A percentile compares a stretch with the other conserved stretches of the same genome.
These are phyloP conservation scores for Aphanocladium album DNA, from an alignment of 2,329 filamentous ascomycete genomes.

Conservation along the genomic window DNA sequence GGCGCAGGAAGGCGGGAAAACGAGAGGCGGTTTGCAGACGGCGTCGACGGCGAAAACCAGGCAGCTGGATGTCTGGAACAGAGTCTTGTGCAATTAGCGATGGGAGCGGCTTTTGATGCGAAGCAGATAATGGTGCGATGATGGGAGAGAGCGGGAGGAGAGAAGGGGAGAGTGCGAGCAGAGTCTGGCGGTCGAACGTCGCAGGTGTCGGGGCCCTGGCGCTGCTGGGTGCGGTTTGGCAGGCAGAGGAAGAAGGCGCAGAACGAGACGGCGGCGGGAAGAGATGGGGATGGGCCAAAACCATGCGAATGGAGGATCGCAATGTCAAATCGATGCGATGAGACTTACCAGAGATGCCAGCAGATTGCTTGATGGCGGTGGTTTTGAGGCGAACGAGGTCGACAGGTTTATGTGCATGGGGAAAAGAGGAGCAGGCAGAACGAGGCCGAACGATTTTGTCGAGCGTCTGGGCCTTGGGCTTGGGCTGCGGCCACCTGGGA, in stretches of 20 bases:
- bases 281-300: conserved; percentile 18
- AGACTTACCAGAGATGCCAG: conserved; percentile 34
- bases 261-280: neutral
- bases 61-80: neutral
- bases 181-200: conserved; percentile 13
- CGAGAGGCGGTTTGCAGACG: conserved; percentile 14
- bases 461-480: neutral
- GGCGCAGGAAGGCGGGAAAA: conserved; percentile 18
- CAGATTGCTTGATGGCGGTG: conserved; percentile 15
- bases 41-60: neutral
- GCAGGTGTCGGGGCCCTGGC: neutral
- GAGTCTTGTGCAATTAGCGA: conserved; percentile 12
- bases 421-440: conserved; percentile 21
- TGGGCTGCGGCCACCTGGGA: neutral
- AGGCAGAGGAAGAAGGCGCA: neutral
- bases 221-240: neutral
- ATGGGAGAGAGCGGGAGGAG: neutral
- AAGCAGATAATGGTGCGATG: neutral
- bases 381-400: conserved; percentile 10
- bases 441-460: conserved; percentile 22
- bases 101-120: conserved; percentile 2
- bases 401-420: conserved; percentile 20
- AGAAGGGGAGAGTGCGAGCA: neutral
- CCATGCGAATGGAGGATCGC: conserved; percentile 30
- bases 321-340: conserved; percentile 27